phyloP scores from a whole-genome alignment of 2,329 filamentous ascomycete species.

The Trichoderma koningii region DNA sequence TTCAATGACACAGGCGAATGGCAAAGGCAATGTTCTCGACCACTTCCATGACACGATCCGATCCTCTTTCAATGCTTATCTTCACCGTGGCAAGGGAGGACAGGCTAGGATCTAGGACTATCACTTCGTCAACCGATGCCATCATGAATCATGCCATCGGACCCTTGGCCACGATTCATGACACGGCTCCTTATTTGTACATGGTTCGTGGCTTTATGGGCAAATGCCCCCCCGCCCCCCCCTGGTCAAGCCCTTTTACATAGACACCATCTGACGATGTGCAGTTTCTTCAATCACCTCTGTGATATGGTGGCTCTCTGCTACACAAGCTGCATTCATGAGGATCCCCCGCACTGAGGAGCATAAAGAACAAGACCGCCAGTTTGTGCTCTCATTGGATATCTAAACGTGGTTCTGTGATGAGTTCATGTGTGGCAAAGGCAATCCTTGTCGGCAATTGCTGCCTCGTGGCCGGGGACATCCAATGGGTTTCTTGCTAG shows the following conservation, averaged over 20 bases:
- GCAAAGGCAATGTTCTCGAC: too few relatives aligned
- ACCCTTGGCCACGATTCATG: too few relatives aligned
- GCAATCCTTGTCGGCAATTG: constrained; percentile 6
- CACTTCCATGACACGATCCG: too few relatives aligned
- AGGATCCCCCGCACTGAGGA: constrained; percentile 14
- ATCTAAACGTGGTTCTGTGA: background rate
- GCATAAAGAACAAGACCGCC: background rate
- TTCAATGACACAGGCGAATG: too few relatives aligned
- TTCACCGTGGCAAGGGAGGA: too few relatives aligned
- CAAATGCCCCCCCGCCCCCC: background rate
- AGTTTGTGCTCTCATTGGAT: background rate
- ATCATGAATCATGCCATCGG: too few relatives aligned
- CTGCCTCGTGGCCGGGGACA: constrained; percentile 1
- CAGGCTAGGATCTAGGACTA: too few relatives aligned
- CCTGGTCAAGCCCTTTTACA: background rate
- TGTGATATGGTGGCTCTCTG: background rate
- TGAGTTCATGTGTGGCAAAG: background rate
- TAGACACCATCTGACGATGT: background rate
- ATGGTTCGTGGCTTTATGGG: too few relatives aligned
- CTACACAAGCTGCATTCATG: background rate
- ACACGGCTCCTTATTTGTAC: too few relatives aligned
- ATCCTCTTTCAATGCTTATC: too few relatives aligned
- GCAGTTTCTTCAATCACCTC: background rate
- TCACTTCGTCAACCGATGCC: too few relatives aligned
- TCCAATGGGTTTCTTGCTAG: background rate